Evolutionary conservation across 2,329 filamentous ascomycete species (phyloP), one percentile per base, ranked within the genome.

Genomic region (Epichloe coenophiala): DNA sequence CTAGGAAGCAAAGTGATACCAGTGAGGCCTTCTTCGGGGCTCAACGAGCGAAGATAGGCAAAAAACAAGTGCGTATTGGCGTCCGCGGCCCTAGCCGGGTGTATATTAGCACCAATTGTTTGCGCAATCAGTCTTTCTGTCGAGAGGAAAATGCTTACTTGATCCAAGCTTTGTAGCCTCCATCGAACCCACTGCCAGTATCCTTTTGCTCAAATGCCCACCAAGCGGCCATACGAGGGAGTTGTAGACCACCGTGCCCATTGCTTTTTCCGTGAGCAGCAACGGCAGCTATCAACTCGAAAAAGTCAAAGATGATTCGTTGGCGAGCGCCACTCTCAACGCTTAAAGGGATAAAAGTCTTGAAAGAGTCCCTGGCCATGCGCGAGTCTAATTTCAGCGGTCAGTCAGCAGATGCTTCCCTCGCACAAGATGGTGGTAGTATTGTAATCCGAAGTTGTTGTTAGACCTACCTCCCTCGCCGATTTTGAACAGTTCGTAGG

Each of bases 1-100:
- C 90, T 84, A 8, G 93, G 93, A 15, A 98, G 77, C 56, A 84
- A 78, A 0, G 90, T 86, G 54, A 97, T 95, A 45, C 86, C 86
- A 55, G 81, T 86, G 48, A 84, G 72, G 33, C 80, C 78, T 55
- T 83, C 78, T 55, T 91, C 84, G n/a, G 93, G 91, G 2, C 88
- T 82, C 45, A 95, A 71, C 1, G 90, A 96, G 59, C 93, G 81
- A 45, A 98, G 79, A 65, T 97, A 98, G 51, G 93, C 93, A 64
- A 98, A 98, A 74, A 98, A 98, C 50, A 98, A 73, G 71, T 98
- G 93, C 61, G 90, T 95, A 19, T 91, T 89, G 49, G 93, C 93
- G 74, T 97, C 89, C 53, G 93, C 93, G 54, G 91, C 90, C 61
- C 87, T 94, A 48, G 23, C 23, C 12, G 17, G 38, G 19, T 38